These are phyloP conservation scores for Stylosanthes scabra DNA, from an alignment of 331 rosid species.

Conservation along the genomic window DNA sequence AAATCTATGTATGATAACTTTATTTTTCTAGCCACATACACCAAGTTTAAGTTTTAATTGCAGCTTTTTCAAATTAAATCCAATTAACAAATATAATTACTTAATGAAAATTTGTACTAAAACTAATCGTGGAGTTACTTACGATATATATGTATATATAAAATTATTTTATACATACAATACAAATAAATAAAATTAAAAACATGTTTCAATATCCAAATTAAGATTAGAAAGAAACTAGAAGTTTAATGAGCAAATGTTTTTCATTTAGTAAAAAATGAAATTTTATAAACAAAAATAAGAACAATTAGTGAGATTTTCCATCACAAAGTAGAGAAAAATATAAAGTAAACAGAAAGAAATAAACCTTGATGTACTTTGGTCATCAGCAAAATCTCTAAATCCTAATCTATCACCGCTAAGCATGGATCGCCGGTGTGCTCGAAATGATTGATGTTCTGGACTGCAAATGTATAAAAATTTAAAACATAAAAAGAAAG, in stretches of 20 bases:
- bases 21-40: no score
- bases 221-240: constrained; percentile 5
- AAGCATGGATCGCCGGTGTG: constrained; percentile 89
- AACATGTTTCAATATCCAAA: constrained; percentile 9
- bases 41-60: no score
- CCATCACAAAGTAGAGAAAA: constrained; percentile 31
- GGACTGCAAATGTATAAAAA: constrained; percentile 70
- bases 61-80: no score
- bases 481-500: constrained; percentile 28
- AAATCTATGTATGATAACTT: no score
- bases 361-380: constrained; percentile 80
- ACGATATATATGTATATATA: constrained; percentile 7
- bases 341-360: constrained; percentile 37
- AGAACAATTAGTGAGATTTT: constrained; percentile 15
- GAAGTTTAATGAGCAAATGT: not conserved
- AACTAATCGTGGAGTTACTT: constrained; percentile 11
- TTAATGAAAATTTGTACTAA: constrained; percentile 29
- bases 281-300: not conserved
- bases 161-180: constrained; percentile 23
- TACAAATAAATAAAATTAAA: not conserved
- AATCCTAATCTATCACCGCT: constrained; percentile 83
- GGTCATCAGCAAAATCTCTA: constrained; percentile 84
- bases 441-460: constrained; percentile 87
- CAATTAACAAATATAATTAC: constrained; percentile 7
- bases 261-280: constrained; percentile 24